Base-by-base conservation (phyloP, 805 yeast genomes). In the Pichia eremophila region DNA sequence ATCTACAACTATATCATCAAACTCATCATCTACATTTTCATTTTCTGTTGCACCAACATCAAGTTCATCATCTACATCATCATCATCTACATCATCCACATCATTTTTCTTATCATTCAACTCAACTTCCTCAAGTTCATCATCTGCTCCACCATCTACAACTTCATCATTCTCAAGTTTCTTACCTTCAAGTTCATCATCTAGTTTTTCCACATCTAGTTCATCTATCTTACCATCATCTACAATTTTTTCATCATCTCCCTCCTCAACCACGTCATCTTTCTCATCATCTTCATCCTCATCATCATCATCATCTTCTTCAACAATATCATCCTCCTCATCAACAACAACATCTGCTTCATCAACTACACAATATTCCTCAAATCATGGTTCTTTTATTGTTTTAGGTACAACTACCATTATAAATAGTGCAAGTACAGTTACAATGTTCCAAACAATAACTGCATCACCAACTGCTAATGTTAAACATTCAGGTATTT, bases 401-500 rank as follows among this genome's bases (percentile, higher is more conserved):
- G 54, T 54, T 31, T 19, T 54, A 36, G 57, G 51, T 5, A 34
- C 48, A 27, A 51, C 59, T 9, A 52, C 61, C 4, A 45, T 70
- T 9, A 56, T 61, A 5, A 49, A 48, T 25, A 49, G 52, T 44
- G 46, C 51, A 41, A 47, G 45, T 43, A 51, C 59, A 56, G 18
- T 47, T 54, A 35, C 57, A 1, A 32, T 40, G 11, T 47, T 41
- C 37, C 51, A 47, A 40, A 57, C 60, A 7, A 38, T 56, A 15
- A 50, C 58, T 1, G 51, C 51, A 3, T 39, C 61, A 2, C 54
- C 66, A 4, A 52, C 65, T 8, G 57, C 67, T 10, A 37, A 44
- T n/a, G 39, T 48, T 14, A 47, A 55, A 28, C 37, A 58, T 8
- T 57, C 64, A 4, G 83, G 83, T 0, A 63, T 80, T 8, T 70